Evolutionary conservation across 2,329 filamentous ascomycete species (phyloP).

Genomic region (Apiospora aurea): DNA sequence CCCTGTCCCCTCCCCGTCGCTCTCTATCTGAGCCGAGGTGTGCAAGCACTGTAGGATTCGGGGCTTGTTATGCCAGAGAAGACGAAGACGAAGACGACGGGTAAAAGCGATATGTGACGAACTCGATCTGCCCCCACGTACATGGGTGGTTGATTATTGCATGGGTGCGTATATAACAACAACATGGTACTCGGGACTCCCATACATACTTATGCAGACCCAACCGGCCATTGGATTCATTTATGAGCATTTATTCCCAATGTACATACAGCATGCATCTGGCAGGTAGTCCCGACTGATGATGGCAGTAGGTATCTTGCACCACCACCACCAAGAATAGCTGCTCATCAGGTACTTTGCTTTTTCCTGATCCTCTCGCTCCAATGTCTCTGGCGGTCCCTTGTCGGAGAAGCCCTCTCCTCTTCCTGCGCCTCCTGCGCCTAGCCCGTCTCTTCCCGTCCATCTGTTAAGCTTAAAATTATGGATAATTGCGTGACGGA

Average conservation of each 20-base stretch:
- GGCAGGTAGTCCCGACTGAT: too few relatives aligned
- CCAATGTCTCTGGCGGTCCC: too few relatives aligned
- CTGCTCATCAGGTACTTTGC: neutral
- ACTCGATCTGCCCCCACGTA: constrained; percentile 8
- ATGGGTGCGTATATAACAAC: neutral
- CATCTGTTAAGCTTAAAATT: constrained; percentile 11
- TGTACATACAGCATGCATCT: neutral
- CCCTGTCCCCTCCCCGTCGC: neutral
- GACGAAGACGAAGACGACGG: neutral
- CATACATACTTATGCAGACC: neutral
- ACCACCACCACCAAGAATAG: neutral
- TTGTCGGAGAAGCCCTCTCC: too few relatives aligned
- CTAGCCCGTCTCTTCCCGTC: neutral
- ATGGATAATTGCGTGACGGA: constrained; percentile 12
- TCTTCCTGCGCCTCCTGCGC: neutral
- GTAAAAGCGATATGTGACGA: neutral
- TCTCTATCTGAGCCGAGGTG: neutral
- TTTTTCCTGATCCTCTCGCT: neutral
- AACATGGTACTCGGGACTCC: neutral
- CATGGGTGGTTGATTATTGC: neutral
- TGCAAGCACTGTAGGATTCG: neutral
- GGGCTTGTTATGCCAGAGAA: neutral
- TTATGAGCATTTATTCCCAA: neutral
- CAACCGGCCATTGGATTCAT: neutral
- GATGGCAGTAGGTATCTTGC: too few relatives aligned